Evolutionary conservation across 352 stramenopile species (phyloP).

Genomic region (Globisporangium mamillatum): DNA sequence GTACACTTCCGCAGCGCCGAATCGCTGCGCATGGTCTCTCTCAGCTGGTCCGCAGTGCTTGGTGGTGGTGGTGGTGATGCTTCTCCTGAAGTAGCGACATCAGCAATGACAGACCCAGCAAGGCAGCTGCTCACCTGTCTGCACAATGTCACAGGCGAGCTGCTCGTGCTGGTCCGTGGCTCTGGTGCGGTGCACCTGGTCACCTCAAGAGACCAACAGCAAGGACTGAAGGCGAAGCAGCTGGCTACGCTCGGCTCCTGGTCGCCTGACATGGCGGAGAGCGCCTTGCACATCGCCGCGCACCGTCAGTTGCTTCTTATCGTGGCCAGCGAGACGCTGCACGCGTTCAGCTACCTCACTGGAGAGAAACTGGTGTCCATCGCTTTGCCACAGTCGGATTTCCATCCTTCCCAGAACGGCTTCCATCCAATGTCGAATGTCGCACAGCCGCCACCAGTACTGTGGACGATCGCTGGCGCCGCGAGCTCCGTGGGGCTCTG

Average conservation of each 20-base stretch:
- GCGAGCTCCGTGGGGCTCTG: conserved; percentile 62
- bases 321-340: conserved; percentile 18
- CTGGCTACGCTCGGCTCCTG: conserved; percentile 29
- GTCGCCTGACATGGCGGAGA: conserved; percentile 13
- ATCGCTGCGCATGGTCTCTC: conserved; percentile 36
- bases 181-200: conserved; percentile 45
- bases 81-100: background rate
- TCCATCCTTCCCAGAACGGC: background rate
- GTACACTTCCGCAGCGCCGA: conserved; percentile 60
- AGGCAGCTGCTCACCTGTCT: conserved; percentile 34
- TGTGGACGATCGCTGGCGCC: conserved; percentile 49
- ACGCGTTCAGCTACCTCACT: conserved; percentile 54
- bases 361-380: conserved; percentile 41
- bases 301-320: conserved; percentile 50
- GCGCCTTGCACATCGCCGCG: conserved; percentile 23
- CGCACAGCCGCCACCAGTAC: conserved; percentile 16
- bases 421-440: conserved; percentile 1
- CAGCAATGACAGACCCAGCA: background rate
- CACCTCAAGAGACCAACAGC: conserved; percentile 17
- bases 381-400: conserved; percentile 21
- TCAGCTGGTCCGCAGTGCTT: conserved; percentile 33
- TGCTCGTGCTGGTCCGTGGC: conserved; percentile 44
- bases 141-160: conserved; percentile 76
- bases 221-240: conserved; percentile 16
- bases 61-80: conserved; percentile 2